A percentile compares a stretch with the other conserved stretches of the same genome.
Conservation (phyloP, 2,329 filamentous ascomycete genomes). For the Xylariaceae sp. region DNA sequence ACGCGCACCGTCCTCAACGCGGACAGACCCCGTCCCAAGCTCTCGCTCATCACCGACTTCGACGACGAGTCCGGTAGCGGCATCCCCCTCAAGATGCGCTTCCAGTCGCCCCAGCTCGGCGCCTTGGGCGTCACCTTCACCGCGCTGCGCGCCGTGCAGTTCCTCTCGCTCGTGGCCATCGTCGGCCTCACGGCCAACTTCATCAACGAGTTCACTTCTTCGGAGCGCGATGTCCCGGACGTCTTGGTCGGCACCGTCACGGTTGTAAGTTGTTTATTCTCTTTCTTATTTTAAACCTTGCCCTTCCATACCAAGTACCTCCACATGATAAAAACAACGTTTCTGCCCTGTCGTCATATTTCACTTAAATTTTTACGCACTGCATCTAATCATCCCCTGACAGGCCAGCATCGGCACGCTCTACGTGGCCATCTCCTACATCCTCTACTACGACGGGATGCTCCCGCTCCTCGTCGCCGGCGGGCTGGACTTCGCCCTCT, state of each 20-base stretch:
- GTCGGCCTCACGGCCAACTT: constrained; percentile 81
- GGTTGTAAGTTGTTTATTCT: constrained; percentile 53
- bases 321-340: too few relatives aligned
- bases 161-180: constrained; percentile 65
- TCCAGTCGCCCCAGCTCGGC: constrained; percentile 51
- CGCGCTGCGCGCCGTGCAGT: constrained; percentile 64
- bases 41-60: constrained; percentile 38
- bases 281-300: constrained; percentile 16
- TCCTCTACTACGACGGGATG: constrained; percentile 72
- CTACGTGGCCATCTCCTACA: constrained; percentile 74
- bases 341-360: too few relatives aligned
- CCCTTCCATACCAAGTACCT: too few relatives aligned
- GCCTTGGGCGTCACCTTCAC: constrained; percentile 76
- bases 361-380: too few relatives aligned
- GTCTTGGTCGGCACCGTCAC: constrained; percentile 73
- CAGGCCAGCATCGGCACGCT: constrained; percentile 74
- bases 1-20: constrained; percentile 35
- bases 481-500: constrained; percentile 60
- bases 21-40: constrained; percentile 31
- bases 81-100: constrained; percentile 37
- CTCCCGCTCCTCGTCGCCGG: constrained; percentile 68
- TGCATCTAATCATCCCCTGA: too few relatives aligned
- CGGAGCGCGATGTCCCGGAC: constrained; percentile 59
- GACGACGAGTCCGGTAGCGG: constrained; percentile 25
- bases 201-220: constrained; percentile 66